Evolutionary conservation across 106 monocot genomes (phyloP), one percentile per base, ranked within the genome.

Genomic region (Alisma plantagoaquatica): DNA sequence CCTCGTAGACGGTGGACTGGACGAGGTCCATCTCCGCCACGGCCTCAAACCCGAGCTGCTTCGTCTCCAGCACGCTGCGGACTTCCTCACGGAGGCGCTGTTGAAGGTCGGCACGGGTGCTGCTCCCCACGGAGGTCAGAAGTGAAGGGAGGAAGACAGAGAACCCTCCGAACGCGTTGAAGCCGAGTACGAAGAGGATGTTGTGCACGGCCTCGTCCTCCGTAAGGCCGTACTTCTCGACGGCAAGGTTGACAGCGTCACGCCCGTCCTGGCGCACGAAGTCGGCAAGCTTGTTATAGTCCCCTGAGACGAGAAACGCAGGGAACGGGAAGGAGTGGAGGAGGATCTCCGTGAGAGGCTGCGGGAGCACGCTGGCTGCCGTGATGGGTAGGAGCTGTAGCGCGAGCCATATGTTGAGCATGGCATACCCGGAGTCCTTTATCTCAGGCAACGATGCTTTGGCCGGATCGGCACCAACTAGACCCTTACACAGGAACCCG

Each of bases 161-260:
- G 78, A 83, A 79, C 16, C 88, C 82, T 5, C 88, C 88, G 65
- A 70, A 88, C 0, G 88, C 88, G 61, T 88, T 88, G 88, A 88
- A 88, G 1, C 78, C 79, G 0, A 79, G 59, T 2, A 78, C 72
- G 66, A 82, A 87, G 24, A 87, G 62, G 22, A 87, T 75, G 69
- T 87, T 87, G 70, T 87, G 47, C 59, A 78, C 69, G 2, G 87
- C 87, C 17, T 78, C 87, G 0, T 87, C 75, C 20, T 67, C 57
- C 19, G 12, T 24, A 23, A 87, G 47, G 11, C 72, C 64, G 55
- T 75, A 72, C n/a, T n/a, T n/a, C 2, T 9, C 53, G 26, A 48
- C 32, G 8, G 75, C 87, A 1, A 24, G 19, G 9, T 41, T 10
- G 18, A 88, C 23, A 4, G 69, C 76, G 29, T 70, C 73, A 2